Percentiles rank a stretch among this genome's conserved stretches.
Conservation (phyloP, 2,329 filamentous ascomycete genomes). For the Alternaria panax region DNA sequence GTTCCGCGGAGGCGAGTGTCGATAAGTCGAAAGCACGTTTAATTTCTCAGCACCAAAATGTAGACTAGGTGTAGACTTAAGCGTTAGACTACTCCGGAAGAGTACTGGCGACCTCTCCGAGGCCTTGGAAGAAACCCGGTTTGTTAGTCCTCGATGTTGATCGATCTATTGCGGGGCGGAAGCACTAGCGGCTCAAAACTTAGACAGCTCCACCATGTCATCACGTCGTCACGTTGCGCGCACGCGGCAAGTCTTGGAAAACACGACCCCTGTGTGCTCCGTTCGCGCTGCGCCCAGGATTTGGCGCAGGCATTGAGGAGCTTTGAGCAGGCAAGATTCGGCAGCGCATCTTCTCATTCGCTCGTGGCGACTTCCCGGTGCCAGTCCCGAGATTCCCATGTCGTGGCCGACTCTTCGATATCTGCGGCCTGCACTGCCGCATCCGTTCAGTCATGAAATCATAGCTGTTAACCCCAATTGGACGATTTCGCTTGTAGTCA, state of each 20-base stretch:
- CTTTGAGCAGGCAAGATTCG: slow-evolving; percentile 10
- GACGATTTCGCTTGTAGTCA: slow-evolving; percentile 28
- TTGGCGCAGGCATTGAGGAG: slow-evolving; percentile 8
- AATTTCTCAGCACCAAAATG: slow-evolving; percentile 21
- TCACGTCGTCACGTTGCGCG: slow-evolving; percentile 41
- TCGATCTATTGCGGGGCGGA: slow-evolving; percentile 11
- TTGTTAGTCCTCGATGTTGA: slow-evolving; percentile 4
- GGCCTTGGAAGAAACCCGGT: slow-evolving; percentile 11
- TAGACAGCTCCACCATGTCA: slow-evolving; percentile 37
- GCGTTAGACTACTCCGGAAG: slow-evolving; percentile 7
- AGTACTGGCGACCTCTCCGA: not conserved
- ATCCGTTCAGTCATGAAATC: slow-evolving; percentile 48
- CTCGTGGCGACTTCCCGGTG: slow-evolving; percentile 15
- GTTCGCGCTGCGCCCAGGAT: slow-evolving; percentile 21
- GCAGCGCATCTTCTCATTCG: slow-evolving; percentile 21
- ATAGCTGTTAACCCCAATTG: slow-evolving; percentile 26
- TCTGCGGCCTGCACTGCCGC: slow-evolving; percentile 29
- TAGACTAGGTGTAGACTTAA: slow-evolving; percentile 8
- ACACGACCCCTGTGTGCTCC: slow-evolving; percentile 22
- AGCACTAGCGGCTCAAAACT: slow-evolving; percentile 34
- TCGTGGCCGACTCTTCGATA: slow-evolving; percentile 28
- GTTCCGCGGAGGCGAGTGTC: slow-evolving; percentile 18
- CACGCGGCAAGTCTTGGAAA: slow-evolving; percentile 23
- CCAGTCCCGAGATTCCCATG: slow-evolving; percentile 24
- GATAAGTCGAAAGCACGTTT: slow-evolving; percentile 10